phyloP scores from a whole-genome alignment of 2,329 filamentous ascomycete genomes.

The Claviceps sp. region DNA sequence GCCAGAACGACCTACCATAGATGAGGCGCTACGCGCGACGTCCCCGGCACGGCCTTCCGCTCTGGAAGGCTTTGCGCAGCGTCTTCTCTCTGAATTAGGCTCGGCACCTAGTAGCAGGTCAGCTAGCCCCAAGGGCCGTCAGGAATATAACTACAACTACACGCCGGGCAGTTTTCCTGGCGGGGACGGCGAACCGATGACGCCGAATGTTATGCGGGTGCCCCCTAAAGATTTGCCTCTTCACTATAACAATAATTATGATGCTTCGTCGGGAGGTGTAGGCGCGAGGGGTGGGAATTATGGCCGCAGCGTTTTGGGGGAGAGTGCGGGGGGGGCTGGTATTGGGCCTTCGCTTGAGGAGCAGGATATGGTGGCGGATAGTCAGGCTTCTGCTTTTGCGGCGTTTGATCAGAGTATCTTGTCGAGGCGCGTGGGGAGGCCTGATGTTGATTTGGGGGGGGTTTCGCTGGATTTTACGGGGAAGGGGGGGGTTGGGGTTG shows the following conservation, averaged over 20 bases:
- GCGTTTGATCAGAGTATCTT: constrained; percentile 51
- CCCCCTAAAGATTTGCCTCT: constrained; percentile 30
- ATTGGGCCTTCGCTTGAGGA: constrained; percentile 16
- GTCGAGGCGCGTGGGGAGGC: constrained; percentile 38
- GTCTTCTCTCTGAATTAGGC: constrained; percentile 45
- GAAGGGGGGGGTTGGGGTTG: constrained; percentile 17
- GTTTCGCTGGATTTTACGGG: constrained; percentile 27
- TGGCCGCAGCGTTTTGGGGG: constrained; percentile 29
- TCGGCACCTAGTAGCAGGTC: constrained; percentile 20
- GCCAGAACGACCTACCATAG: constrained; percentile 29
- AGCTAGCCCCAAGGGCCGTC: constrained; percentile 35
- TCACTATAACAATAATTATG: constrained; percentile 15
- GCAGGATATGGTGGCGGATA: constrained; percentile 24
- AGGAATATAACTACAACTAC: constrained; percentile 23
- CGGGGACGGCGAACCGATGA: constrained; percentile 12
- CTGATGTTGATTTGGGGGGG: constrained; percentile 25
- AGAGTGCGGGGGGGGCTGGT: constrained; percentile 16
- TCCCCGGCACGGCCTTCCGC: constrained; percentile 42
- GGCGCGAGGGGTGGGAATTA: constrained; percentile 11
- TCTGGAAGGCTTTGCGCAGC: constrained; percentile 49
- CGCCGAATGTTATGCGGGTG: constrained; percentile 19
- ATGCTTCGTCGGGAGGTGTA: neutral
- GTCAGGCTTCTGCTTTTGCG: constrained; percentile 47
- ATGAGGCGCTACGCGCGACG: constrained; percentile 29
- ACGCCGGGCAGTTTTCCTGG: constrained; percentile 14